Evolutionary conservation across 352 stramenopile genomes (phyloP), one percentile per base, ranked within the genome.

Genomic region (Phytophthora podocarpi): DNA sequence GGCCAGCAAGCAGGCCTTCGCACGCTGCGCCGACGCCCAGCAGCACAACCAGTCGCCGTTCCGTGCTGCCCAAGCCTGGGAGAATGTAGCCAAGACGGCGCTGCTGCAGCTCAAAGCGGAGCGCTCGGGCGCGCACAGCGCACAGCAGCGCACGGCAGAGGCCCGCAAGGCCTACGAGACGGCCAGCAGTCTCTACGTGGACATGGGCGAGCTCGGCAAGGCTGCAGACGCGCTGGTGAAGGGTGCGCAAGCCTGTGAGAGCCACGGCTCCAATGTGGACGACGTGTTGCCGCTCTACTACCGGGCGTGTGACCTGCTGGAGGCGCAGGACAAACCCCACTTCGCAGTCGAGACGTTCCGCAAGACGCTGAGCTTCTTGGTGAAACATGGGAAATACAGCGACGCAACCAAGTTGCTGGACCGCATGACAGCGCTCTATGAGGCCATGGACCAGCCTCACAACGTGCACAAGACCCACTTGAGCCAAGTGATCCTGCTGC

Each of bases 141-240:
- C 64, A 0, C 41, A 65, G 30, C 69, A 79, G 39, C 72, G 76
- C 12, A 69, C 81, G 4, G 47, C 52, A 15, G 81, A 91, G 50
- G 75, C 79, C 5, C 79, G 74, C 26, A 67, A 82, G 34, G 74
- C 74, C 5, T 94, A 85, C 50, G 83, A 92, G 55, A 64, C 71
- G 1, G 85, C 81, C 20, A 87, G 80, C 67, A 57, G 63, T 27
- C 74, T 83, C 43, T 94, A 92, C 42, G 76, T 79, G 46, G 85
- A 94, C 59, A 94, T 91, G 83, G 82, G 85, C 27, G 85, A 94
- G 67, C 64, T 94, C 18, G 85, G 85, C 20, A 94, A 94, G 60
- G 83, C 82, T n/a, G 81, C 82, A 0, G 85, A 94, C 21, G 84
- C 82, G 15, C 67, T 94, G 4, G 48, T 91, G 20, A 94, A 92